Evolutionary conservation across 2,329 filamentous ascomycete species (phyloP).

Genomic region (Xylaria hypoxylon): DNA sequence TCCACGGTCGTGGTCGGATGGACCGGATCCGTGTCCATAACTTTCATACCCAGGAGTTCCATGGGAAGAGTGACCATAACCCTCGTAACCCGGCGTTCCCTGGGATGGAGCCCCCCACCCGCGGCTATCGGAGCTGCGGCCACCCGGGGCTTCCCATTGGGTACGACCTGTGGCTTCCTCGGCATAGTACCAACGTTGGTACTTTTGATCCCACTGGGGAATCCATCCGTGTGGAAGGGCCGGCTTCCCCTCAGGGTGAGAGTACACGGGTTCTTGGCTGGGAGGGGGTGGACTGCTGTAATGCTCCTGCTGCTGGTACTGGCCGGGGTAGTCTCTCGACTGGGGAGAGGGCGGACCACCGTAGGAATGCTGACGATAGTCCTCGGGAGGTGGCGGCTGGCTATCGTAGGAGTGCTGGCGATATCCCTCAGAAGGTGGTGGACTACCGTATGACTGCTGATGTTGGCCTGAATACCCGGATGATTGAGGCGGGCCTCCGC

Average conservation of each 20-base stretch:
- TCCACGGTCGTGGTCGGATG: constrained; percentile 35
- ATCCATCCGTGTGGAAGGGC: constrained; percentile 71
- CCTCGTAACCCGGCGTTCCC: constrained; percentile 21
- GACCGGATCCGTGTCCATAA: constrained; percentile 38
- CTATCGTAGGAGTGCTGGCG: constrained; percentile 17
- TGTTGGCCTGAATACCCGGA: constrained; percentile 30
- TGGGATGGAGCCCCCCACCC: constrained; percentile 39
- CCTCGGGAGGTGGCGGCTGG: constrained; percentile 3
- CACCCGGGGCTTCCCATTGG: constrained; percentile 71
- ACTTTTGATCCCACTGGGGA: constrained; percentile 70
- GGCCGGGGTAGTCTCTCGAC: constrained; percentile 36
- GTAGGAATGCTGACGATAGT: background rate
- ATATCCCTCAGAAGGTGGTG: constrained; percentile 22
- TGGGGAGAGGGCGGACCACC: constrained; percentile 17
- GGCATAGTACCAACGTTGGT: constrained; percentile 73
- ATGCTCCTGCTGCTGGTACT: constrained; percentile 37
- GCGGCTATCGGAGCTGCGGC: constrained; percentile 24
- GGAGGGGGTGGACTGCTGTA: constrained; percentile 36
- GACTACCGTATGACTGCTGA: constrained; percentile 26
- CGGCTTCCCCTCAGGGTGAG: constrained; percentile 56
- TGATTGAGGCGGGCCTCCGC: constrained; percentile 31
- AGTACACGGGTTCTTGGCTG: constrained; percentile 48
- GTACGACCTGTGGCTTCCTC: constrained; percentile 70
- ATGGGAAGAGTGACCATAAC: constrained; percentile 38
- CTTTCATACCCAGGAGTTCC: constrained; percentile 24